These are phyloP conservation scores for Nemania serpens DNA, from an alignment of 2,329 filamentous ascomycete species.

Conservation along the genomic window DNA sequence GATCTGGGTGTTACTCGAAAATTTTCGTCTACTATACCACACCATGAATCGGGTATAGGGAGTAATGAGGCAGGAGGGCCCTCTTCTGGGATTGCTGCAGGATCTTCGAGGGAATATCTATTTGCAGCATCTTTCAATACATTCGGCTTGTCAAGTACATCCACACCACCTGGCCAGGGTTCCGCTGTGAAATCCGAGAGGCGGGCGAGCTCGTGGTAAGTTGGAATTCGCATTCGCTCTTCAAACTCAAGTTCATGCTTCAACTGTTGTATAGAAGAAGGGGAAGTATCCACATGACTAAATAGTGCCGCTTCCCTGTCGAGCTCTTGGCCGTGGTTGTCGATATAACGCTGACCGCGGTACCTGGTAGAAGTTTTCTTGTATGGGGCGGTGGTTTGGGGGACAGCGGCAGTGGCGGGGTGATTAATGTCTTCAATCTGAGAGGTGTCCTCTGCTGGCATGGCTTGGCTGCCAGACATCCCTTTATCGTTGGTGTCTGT, in stretches of 20 bases:
- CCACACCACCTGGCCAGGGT: conserved; percentile 28
- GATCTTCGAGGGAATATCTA: conserved; percentile 41
- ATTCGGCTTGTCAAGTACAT: conserved; percentile 44
- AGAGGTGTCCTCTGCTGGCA: neutral
- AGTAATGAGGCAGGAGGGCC: conserved; percentile 47
- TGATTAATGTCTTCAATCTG: neutral
- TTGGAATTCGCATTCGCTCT: conserved; percentile 26
- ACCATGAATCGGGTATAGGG: conserved; percentile 60
- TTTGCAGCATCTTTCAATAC: conserved; percentile 43
- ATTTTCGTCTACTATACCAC: conserved; percentile 67
- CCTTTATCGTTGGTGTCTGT: conserved; percentile 28
- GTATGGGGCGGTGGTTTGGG: neutral
- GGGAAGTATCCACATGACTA: conserved; percentile 35
- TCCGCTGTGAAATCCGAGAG: conserved; percentile 32
- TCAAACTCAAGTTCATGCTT: conserved; percentile 32
- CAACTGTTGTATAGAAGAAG: conserved; percentile 21
- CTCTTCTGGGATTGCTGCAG: conserved; percentile 17
- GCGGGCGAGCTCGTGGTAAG: conserved; percentile 31
- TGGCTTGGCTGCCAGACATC: conserved; percentile 20
- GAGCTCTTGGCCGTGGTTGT: conserved; percentile 21
- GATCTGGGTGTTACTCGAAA: conserved; percentile 70
- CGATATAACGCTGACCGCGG: neutral
- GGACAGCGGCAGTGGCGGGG: neutral
- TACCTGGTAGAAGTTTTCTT: neutral
- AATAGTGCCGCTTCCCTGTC: conserved; percentile 37